These are phyloP conservation scores for Lichina pygmaea DNA, from an alignment of 495 filamentous ascomycete genomes.

Conservation along the genomic window DNA sequence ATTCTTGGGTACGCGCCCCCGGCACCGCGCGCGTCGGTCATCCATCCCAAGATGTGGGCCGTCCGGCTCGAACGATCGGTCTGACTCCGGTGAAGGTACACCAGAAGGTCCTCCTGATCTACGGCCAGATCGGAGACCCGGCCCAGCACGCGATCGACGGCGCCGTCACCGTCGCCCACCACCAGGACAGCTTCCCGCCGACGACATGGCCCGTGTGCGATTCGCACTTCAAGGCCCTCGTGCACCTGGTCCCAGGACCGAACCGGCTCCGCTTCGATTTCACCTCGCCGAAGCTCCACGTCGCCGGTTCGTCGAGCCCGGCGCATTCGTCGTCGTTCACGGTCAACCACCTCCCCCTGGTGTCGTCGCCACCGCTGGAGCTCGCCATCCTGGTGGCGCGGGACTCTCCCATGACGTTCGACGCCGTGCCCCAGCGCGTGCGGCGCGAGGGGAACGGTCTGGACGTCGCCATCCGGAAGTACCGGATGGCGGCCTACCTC, in stretches of 20 bases:
- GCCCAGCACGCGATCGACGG: slow-evolving; percentile 48
- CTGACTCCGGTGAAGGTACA: slow-evolving; percentile 32
- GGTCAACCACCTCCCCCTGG: slow-evolving; percentile 61
- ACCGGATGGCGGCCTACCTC: slow-evolving; percentile 71
- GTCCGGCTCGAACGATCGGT: too few relatives aligned
- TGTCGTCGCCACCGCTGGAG: slow-evolving; percentile 51
- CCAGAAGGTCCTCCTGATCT: slow-evolving; percentile 64
- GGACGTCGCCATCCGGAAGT: slow-evolving; percentile 59
- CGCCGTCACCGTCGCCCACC: slow-evolving; percentile 47
- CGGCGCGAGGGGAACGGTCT: slow-evolving; percentile 58
- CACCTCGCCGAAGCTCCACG: slow-evolving; percentile 45
- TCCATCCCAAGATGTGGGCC: slow-evolving; percentile 1
- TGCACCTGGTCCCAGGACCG: slow-evolving; percentile 67
- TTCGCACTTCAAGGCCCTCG: slow-evolving; percentile 68
- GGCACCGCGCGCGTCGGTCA: slow-evolving; percentile 1
- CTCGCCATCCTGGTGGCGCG: slow-evolving; percentile 62
- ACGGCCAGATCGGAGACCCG: slow-evolving; percentile 53
- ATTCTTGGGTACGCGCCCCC: slow-evolving; percentile 38
- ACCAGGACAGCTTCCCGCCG: slow-evolving; percentile 60
- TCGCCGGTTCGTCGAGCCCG: slow-evolving; percentile 27
- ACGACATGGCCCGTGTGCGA: slow-evolving; percentile 62
- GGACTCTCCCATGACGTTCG: slow-evolving; percentile 69
- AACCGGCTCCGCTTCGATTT: slow-evolving; percentile 76
- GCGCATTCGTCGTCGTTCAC: slow-evolving; percentile 54
- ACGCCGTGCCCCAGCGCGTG: slow-evolving; percentile 46